Percentiles rank a stretch among this genome's conserved stretches.
Conservation (phyloP, 1,284 basidiomycete species). For the Pseudozyma sp. region DNA sequence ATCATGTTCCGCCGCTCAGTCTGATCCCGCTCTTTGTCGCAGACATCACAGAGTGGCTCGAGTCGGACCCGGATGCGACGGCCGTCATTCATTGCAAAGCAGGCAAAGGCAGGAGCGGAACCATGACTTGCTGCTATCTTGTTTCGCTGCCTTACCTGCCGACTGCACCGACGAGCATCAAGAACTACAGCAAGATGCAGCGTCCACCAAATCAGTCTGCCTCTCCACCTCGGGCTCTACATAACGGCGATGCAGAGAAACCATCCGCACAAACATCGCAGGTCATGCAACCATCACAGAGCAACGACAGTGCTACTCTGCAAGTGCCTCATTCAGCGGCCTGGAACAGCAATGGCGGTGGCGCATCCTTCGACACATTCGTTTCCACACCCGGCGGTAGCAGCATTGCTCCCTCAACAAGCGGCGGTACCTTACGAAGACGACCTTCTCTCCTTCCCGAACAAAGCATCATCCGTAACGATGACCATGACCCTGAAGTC, state of each 20-base stretch:
- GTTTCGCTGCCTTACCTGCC: conserved; percentile 56
- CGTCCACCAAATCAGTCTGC: conserved; percentile 15
- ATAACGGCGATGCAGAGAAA: conserved; percentile 5
- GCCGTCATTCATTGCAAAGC: conserved; percentile 88
- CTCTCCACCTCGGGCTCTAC: background rate
- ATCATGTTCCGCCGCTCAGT: conserved; percentile 80
- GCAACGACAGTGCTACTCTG: conserved; percentile 21
- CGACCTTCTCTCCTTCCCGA: conserved; percentile 32
- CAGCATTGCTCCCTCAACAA: background rate
- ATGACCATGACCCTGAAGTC: conserved; percentile 33
- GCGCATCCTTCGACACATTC: conserved; percentile 3
- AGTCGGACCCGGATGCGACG: conserved; percentile 77
- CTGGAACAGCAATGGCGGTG: conserved; percentile 1
- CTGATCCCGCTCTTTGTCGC: conserved; percentile 80
- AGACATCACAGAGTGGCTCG: conserved; percentile 83
- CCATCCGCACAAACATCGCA: background rate
- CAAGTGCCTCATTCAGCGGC: conserved; percentile 32
- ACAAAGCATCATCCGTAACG: conserved; percentile 50
- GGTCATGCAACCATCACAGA: conserved; percentile 1
- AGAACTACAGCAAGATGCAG: conserved; percentile 50
- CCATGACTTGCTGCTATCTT: conserved; percentile 60
- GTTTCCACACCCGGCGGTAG: background rate
- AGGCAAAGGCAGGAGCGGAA: conserved; percentile 61
- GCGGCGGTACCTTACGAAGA: conserved; percentile 20
- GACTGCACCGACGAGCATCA: conserved; percentile 41